Base-by-base conservation (phyloP, 192 early-diverging fungal genomes). In the Cladochytrium replicatum region DNA sequence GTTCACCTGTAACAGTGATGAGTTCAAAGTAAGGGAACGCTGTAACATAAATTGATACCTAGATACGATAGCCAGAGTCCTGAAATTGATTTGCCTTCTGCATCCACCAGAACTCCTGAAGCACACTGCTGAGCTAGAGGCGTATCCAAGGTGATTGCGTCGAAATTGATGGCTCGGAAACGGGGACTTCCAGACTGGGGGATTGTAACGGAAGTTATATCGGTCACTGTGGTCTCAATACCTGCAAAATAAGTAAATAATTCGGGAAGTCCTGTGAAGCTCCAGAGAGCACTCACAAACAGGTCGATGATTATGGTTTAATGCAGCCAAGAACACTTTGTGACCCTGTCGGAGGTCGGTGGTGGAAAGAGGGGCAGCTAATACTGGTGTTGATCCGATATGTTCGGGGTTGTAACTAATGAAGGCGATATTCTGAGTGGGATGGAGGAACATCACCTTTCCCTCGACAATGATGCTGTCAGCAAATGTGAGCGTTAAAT, bases 401-500 rank as follows among this genome's bases (percentile, higher is more conserved):
- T 85, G 67, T 13, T 48, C 46, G 21, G 82, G 64, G 37, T 94
- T 81, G 51, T 91, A 97, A 37, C 84, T 74, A 22, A 97, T 32
- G 24, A 97, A 63, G 1, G 78, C 83, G 75, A 82, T 88, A 69
- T 91, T 94, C 60, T 85, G 81, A 3, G 75, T 72, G 4, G 88
- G 91, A 46, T 94, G 91, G 27, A 88, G 41, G 49, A 84, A 90
- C 4, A 84, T 59, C 24, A 94, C 55, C 48, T 75, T 80, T 9
- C 77, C 93, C 0, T 89, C 91, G 46, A 97, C 80, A 32, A 86
- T 78, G 21, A 89, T 79, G 25, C 74, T 77, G 53, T 90, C 83
- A 29, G 78, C 86, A 64, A 97, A 82, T 0, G 85, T 88, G 29
- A 97, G 62, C 37, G 77, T 71, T n/a, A 91, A 69, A 44, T 89